Evolutionary conservation across 768 basidiomycete species (phyloP).

Genomic region (Psilocybe azurescens): DNA sequence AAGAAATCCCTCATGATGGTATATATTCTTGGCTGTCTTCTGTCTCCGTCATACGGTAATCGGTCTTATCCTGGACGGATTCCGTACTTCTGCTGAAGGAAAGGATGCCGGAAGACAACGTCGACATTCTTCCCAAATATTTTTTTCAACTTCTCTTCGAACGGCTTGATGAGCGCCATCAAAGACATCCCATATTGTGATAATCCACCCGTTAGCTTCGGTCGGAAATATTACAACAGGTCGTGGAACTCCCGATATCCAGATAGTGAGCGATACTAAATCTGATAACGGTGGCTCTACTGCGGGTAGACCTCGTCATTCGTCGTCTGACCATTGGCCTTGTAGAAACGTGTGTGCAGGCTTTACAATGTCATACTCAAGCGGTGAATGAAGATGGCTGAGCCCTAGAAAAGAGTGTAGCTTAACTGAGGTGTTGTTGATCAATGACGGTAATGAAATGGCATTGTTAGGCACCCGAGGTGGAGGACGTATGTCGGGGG

Average conservation of each 20-base stretch:
- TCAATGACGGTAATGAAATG: background rate
- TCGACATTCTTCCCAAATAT: background rate
- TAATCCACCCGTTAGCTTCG: background rate
- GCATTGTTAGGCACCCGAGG: background rate
- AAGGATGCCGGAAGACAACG: background rate
- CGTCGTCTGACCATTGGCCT: background rate
- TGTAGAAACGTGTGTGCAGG: background rate
- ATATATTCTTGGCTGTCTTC: background rate
- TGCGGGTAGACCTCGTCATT: background rate
- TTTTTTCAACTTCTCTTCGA: background rate
- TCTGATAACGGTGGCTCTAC: background rate
- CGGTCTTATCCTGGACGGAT: too few relatives aligned
- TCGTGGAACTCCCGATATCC: background rate
- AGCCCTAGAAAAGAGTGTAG: background rate
- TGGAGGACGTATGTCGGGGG: background rate
- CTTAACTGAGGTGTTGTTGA: background rate
- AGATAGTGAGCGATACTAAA: background rate
- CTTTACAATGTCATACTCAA: background rate
- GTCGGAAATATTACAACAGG: background rate
- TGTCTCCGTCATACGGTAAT: background rate
- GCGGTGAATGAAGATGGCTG: background rate
- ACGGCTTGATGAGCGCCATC: background rate
- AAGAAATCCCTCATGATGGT: background rate
- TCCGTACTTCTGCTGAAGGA: background rate
- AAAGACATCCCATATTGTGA: constrained; percentile 1